Evolutionary conservation across 2,329 filamentous ascomycete species (phyloP).

Genomic region (Arthrobotrys iridis): DNA sequence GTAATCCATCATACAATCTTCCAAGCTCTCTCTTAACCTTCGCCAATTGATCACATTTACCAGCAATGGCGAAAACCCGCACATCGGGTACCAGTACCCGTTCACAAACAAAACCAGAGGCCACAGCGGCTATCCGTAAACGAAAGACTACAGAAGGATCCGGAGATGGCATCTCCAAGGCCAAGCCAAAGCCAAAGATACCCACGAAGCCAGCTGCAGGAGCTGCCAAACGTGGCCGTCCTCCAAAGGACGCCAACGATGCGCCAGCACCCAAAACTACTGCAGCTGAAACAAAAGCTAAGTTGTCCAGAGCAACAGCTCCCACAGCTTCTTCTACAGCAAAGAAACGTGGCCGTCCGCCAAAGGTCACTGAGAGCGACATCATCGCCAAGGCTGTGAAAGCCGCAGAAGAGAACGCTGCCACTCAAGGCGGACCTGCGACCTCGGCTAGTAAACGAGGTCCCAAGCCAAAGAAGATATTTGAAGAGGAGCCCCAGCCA

Average conservation of each 20-base stretch:
- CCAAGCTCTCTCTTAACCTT: not conserved
- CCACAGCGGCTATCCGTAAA: conserved; percentile 45
- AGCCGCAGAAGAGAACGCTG: conserved; percentile 38
- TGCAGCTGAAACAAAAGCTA: not conserved
- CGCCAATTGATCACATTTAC: not conserved
- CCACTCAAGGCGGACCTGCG: not conserved
- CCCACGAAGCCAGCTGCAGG: conserved; percentile 12
- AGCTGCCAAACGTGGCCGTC: conserved; percentile 31
- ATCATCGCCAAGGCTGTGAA: conserved; percentile 9
- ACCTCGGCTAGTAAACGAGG: conserved; percentile 22
- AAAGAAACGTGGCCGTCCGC: conserved; percentile 33
- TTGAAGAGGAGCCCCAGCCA: conserved; percentile 3
- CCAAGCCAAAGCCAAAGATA: conserved; percentile 42
- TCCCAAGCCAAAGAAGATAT: conserved; percentile 13
- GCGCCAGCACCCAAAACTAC: not conserved
- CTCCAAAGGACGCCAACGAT: conserved; percentile 38
- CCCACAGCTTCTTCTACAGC: not conserved
- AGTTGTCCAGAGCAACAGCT: not conserved
- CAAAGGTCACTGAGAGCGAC: conserved; percentile 38
- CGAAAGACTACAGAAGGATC: conserved; percentile 50
- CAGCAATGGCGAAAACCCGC: conserved; percentile 35
- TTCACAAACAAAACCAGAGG: conserved; percentile 37
- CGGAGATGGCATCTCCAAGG: conserved; percentile 46
- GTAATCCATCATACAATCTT: not conserved
- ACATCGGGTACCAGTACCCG: conserved; percentile 26